Percentiles rank a stretch among this genome's conserved stretches.
Evolutionary conservation across 208 protist genomes (phyloP).

Genomic region (Acanthamoeba polyphaga): DNA sequence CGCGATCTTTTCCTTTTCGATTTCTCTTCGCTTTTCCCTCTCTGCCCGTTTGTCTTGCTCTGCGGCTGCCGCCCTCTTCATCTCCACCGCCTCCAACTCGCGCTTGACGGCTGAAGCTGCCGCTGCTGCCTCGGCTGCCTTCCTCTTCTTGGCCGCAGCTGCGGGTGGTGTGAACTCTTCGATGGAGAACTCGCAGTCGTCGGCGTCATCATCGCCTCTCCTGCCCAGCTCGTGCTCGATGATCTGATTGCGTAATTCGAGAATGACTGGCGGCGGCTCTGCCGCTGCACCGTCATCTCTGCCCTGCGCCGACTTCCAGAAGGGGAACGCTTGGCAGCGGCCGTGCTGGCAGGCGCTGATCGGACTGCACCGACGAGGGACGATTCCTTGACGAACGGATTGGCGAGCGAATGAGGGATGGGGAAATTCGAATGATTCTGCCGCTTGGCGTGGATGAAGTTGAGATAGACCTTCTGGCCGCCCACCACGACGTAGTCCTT

Average conservation of each 20-base stretch:
- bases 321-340: background rate
- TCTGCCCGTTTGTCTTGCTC: background rate
- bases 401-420: background rate
- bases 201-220: background rate
- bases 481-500: slow-evolving; percentile 21
- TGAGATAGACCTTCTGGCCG: slow-evolving; percentile 44
- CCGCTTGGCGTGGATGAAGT: slow-evolving; percentile 36
- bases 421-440: slow-evolving; percentile 20
- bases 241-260: slow-evolving; percentile 42
- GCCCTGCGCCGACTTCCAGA: background rate
- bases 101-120: background rate
- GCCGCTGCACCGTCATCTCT: background rate
- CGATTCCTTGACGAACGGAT: slow-evolving; percentile 23
- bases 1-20: background rate
- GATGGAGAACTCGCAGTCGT: slow-evolving; percentile 37
- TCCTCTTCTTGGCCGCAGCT: background rate
- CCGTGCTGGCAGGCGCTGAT: background rate
- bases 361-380: background rate
- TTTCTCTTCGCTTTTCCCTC: background rate
- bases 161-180: slow-evolving; percentile 40
- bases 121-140: background rate
- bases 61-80: background rate
- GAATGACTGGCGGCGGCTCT: slow-evolving; percentile 17
- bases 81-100: slow-evolving; percentile 6
- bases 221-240: slow-evolving; percentile 24